Evolutionary conservation across 805 yeast genomes (phyloP).

Genomic region (Millerago galiae): DNA sequence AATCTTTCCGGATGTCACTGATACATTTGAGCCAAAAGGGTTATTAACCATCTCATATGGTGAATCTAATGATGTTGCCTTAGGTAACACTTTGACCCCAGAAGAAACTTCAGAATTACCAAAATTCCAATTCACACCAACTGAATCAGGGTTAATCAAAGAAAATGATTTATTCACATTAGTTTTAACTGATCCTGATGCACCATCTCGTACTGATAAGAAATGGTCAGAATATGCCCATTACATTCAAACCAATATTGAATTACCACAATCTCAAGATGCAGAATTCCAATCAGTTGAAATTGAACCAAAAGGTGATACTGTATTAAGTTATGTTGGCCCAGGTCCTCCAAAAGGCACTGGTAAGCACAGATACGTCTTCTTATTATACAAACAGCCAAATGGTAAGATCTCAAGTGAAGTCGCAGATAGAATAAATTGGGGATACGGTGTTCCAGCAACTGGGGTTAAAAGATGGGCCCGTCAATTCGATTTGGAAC

Average conservation of each 20-base stretch:
- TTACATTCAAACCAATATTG: slow-evolving; percentile 54
- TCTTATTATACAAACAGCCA: slow-evolving; percentile 64
- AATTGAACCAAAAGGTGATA: slow-evolving; percentile 31
- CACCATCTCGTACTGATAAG: slow-evolving; percentile 76
- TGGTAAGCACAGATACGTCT: slow-evolving; percentile 83
- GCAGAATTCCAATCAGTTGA: slow-evolving; percentile 31
- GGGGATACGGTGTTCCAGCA: slow-evolving; percentile 86
- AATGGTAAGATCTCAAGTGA: slow-evolving; percentile 26
- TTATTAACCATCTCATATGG: slow-evolving; percentile 60
- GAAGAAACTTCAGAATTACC: slow-evolving; percentile 68
- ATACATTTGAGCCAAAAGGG: slow-evolving; percentile 24
- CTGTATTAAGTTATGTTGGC: slow-evolving; percentile 57
- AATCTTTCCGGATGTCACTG: slow-evolving; percentile 37
- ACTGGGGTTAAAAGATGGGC: slow-evolving; percentile 76
- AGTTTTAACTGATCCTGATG: slow-evolving; percentile 89
- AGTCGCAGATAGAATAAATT: slow-evolving; percentile 54
- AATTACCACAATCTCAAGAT: slow-evolving; percentile 26
- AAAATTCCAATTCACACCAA: slow-evolving; percentile 50
- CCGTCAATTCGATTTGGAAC: slow-evolving; percentile 49
- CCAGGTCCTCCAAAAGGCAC: slow-evolving; percentile 91
- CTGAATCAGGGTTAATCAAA: slow-evolving; percentile 17
- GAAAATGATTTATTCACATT: slow-evolving; percentile 56
- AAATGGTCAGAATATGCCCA: slow-evolving; percentile 89
- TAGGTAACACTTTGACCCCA: slow-evolving; percentile 69
- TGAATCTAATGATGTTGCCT: slow-evolving; percentile 52